phyloP scores from a whole-genome alignment of 1,139 yeast genomes.

The Yamadazyma mexicana region DNA sequence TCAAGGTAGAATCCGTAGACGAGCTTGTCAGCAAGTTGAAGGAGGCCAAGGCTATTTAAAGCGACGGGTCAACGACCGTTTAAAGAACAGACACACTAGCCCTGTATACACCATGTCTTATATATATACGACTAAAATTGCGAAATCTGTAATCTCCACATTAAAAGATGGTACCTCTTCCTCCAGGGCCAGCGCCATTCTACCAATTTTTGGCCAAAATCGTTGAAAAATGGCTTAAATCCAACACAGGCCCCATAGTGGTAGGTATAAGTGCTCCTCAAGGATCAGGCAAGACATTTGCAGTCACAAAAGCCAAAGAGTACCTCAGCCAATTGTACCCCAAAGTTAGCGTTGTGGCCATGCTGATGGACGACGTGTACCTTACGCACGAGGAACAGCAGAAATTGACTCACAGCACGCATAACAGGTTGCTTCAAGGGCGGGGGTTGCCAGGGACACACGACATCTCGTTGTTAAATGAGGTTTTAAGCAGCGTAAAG shows the following conservation, averaged over 20 bases:
- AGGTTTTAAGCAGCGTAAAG: slow-evolving; percentile 11
- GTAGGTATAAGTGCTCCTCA: slow-evolving; percentile 86
- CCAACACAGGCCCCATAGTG: slow-evolving; percentile 45
- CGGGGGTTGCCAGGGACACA: slow-evolving; percentile 96
- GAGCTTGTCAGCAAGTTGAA: slow-evolving; percentile 79
- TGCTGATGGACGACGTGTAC: slow-evolving; percentile 88
- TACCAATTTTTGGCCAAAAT: slow-evolving; percentile 6
- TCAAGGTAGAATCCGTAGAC: slow-evolving; percentile 77
- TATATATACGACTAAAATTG: slow-evolving; percentile 1
- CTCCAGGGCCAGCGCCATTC: slow-evolving; percentile 10
- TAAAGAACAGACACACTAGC: too few relatives aligned
- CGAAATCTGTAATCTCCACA: not conserved
- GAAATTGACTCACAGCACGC: slow-evolving; percentile 35
- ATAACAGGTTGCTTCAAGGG: slow-evolving; percentile 65
- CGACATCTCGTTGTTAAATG: slow-evolving; percentile 44
- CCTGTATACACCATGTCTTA: too few relatives aligned
- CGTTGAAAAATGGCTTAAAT: not conserved
- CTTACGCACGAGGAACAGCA: slow-evolving; percentile 62
- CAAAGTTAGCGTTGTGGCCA: slow-evolving; percentile 45
- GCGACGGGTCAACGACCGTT: too few relatives aligned
- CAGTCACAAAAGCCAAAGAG: slow-evolving; percentile 43
- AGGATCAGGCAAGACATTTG: slow-evolving; percentile 86
- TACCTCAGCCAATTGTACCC: slow-evolving; percentile 36
- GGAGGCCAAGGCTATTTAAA: slow-evolving; percentile 57
- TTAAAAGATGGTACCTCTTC: not conserved